Base-by-base conservation (phyloP, 352 stramenopile species). In the Globisporangium sylvaticum region DNA sequence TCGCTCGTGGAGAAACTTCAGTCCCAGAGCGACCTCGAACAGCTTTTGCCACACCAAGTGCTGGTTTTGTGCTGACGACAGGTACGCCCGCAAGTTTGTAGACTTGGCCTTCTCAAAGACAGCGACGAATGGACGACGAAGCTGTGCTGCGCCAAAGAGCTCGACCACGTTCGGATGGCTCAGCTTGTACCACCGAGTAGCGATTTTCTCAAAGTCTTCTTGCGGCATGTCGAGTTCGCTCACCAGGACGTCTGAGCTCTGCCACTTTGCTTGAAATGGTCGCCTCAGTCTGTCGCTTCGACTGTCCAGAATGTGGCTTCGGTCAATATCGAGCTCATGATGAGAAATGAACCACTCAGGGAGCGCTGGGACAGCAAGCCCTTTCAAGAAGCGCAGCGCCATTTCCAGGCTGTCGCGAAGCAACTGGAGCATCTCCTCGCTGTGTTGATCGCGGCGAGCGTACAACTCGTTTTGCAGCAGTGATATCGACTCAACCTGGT, bases 141-240 rank as follows among this genome's bases (percentile, higher is more conserved):
- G 22, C 18, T 79, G 66, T 15, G 69, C 75, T 4, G 70, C 70
- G 1, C 71, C 75, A 29, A 73, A 73, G 75, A 98, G 85, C 27
- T 81, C 72, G 0, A 98, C 81, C 52, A 98, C 75, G 69, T 96
- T 94, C 10, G 77, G 78, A 69, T 98, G 93, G 2, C 77, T 69
- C 0, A 97, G 68, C 22, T 83, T 84, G 62, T 95, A 94, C 91
- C 97, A 98, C 4, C 95, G 81, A 9, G 77, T 83, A 59, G 96
- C 94, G 57, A 97, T 88, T 42, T 73, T 3, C 22, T 65, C 31
- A 61, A 81, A n/a, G 24, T 62, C 48, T 63, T 66, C 18, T 59
- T 29, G 4, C 52, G 57, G 2, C 64, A 71, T 8, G 58, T 42
- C 18, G 52, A 48, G 4, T 12, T 52, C 15, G 27, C n/a, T 3